Conservation (phyloP, 352 stramenopile genomes). For the Pythium myriotylum region DNA sequence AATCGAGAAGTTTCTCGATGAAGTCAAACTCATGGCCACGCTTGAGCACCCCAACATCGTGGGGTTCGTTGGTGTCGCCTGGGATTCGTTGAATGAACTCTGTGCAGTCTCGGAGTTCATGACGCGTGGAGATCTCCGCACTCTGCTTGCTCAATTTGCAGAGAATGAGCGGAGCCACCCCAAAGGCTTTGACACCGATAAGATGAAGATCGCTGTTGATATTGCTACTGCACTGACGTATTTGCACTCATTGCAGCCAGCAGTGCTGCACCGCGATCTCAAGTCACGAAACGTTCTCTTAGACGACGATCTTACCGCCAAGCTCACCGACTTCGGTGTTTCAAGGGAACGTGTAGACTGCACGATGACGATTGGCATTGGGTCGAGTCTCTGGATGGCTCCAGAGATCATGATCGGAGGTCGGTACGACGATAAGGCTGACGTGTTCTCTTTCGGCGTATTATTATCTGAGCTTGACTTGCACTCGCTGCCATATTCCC, state of each 20-base stretch:
- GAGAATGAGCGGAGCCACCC: not conserved
- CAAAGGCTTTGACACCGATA: slow-evolving; percentile 9
- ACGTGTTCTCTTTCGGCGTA: slow-evolving; percentile 48
- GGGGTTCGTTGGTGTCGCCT: slow-evolving; percentile 65
- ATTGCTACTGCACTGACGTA: slow-evolving; percentile 19
- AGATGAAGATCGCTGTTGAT: slow-evolving; percentile 23
- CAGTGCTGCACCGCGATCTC: slow-evolving; percentile 17
- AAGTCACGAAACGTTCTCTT: slow-evolving; percentile 23
- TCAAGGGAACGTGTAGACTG: slow-evolving; percentile 14
- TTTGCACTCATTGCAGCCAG: slow-evolving; percentile 17
- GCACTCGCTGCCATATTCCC: slow-evolving; percentile 47
- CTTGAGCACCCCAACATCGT: slow-evolving; percentile 70
- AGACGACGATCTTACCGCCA: slow-evolving; percentile 8
- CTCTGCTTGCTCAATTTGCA: slow-evolving; percentile 9
- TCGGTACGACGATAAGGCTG: slow-evolving; percentile 26
- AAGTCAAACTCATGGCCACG: slow-evolving; percentile 61
- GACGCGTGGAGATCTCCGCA: slow-evolving; percentile 14
- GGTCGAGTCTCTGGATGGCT: slow-evolving; percentile 33
- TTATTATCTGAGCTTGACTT: slow-evolving; percentile 62
- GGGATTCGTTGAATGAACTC: slow-evolving; percentile 37
- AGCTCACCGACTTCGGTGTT: slow-evolving; percentile 26
- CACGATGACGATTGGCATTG: slow-evolving; percentile 20
- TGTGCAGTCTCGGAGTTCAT: slow-evolving; percentile 36
- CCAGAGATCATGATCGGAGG: slow-evolving; percentile 34
- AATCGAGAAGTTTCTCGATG: slow-evolving; percentile 50